Evolutionary conservation across 108 stramenopile species (phyloP).

Genomic region (Conticribra weissflogii): DNA sequence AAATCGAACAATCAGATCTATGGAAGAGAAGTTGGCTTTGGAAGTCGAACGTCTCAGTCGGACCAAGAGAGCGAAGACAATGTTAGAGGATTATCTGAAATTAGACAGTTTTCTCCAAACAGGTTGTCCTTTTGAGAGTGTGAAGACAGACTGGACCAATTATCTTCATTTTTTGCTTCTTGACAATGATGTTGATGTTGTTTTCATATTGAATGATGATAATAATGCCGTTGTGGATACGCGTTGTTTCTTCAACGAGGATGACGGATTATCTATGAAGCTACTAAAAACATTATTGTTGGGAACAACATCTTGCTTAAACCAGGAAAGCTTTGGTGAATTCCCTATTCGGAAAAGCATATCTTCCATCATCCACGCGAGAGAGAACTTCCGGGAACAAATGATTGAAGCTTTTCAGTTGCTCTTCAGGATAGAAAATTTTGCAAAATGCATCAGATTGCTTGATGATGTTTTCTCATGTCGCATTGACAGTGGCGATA

Average conservation of each 20-base stretch:
- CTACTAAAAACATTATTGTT: constrained; percentile 39
- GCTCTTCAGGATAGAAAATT: constrained; percentile 36
- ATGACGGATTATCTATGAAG: constrained; percentile 24
- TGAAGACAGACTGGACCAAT: constrained; percentile 24
- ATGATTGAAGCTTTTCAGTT: constrained; percentile 11
- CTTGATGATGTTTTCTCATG: constrained; percentile 30
- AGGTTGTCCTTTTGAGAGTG: constrained; percentile 14
- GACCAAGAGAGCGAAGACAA: constrained; percentile 18
- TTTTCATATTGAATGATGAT: constrained; percentile 24
- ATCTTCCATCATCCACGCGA: constrained; percentile 13
- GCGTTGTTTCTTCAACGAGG: constrained; percentile 47
- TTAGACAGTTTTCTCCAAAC: constrained; percentile 32
- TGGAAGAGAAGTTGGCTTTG: constrained; percentile 32
- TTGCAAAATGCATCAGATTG: constrained; percentile 23
- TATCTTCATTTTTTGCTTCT: constrained; percentile 35
- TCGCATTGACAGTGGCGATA: constrained; percentile 11
- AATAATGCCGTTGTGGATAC: not conserved
- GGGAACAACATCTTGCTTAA: constrained; percentile 12
- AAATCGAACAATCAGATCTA: constrained; percentile 16
- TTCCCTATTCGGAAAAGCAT: constrained; percentile 30
- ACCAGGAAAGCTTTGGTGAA: constrained; percentile 5
- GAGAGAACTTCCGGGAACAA: constrained; percentile 1
- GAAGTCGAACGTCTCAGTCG: constrained; percentile 24
- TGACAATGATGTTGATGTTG: constrained; percentile 39
- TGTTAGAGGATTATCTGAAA: constrained; percentile 23